Percentiles rank a stretch among this genome's conserved stretches.
Evolutionary conservation across 495 filamentous ascomycete species (phyloP).

Genomic region (Podospora conica): DNA sequence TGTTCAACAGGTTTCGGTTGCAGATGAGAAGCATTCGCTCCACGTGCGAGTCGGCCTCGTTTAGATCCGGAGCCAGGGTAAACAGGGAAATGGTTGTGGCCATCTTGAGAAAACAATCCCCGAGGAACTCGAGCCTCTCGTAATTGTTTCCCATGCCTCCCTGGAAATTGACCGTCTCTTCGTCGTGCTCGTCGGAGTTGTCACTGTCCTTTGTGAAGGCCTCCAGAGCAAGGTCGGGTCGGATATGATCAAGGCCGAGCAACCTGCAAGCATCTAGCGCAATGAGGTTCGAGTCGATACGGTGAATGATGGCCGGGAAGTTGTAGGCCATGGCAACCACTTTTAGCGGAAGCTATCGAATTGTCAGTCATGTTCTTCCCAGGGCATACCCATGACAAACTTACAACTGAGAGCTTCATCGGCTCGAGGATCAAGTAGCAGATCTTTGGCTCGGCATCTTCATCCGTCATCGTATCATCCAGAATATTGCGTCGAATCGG

Average conservation of each 20-base stretch:
- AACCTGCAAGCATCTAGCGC: constrained; percentile 58
- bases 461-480: constrained; percentile 46
- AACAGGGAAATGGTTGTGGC: constrained; percentile 84
- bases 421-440: constrained; percentile 47
- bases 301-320: constrained; percentile 78
- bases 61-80: constrained; percentile 63
- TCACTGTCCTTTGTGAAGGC: constrained; percentile 94
- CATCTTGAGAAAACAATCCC: constrained; percentile 94
- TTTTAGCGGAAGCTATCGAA: constrained; percentile 54
- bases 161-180: constrained; percentile 66
- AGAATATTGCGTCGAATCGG: constrained; percentile 75
- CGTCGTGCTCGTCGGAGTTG: constrained; percentile 72
- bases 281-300: constrained; percentile 76
- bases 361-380: constrained; percentile 14
- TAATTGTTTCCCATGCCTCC: constrained; percentile 95
- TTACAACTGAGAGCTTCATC: constrained; percentile 68
- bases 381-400: constrained; percentile 23
- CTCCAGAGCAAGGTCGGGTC: constrained; percentile 69
- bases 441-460: constrained; percentile 28
- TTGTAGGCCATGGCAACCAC: constrained; percentile 61
- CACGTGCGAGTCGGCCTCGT: constrained; percentile 86
- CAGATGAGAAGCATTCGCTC: constrained; percentile 86
- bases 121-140: constrained; percentile 89
- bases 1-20: constrained; percentile 82
- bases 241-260: constrained; percentile 52